Evolutionary conservation across 1,284 basidiomycete species (phyloP), one percentile per base, ranked within the genome.

Genomic region (Megacollybia platyphylla): DNA sequence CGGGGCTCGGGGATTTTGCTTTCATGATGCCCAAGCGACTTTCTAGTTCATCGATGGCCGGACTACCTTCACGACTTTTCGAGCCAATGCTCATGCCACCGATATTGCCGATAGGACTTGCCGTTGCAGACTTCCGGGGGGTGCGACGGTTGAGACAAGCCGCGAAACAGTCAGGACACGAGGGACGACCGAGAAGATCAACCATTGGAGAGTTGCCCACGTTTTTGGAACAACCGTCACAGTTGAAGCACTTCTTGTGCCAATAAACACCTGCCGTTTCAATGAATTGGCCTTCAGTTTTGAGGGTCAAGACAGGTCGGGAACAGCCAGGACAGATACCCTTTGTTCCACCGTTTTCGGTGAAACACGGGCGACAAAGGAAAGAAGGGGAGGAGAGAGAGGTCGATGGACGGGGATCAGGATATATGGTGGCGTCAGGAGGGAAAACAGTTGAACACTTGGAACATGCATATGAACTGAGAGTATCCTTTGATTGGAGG

Each of bases 351-450:
- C 84, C 85, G 47, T 78, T 77, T 13, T 57, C 50, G 13, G 68
- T 64, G 52, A 85, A 88, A 57, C 85, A 88, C 28, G 70, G 60
- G 26, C 76, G 72, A 57, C 85, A 88, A 13, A 87, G 63, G 55
- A 85, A 88, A 1, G 71, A 69, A 8, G 64, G 66, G 65, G 57
- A 32, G 55, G 51, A 7, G 62, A 56, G 11, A 60, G 52, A 27
- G 62, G 39, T 11, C 51, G 31, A 34, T 28, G 62, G 54, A 29
- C 65, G 62, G 24, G 80, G 83, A 51, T 86, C 77, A 1, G 86
- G 86, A 54, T 86, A 88, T 47, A 88, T 84, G 27, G 85, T 87
- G 17, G 80, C 75, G 57, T 88, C 84, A 1, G 84, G 84, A 39
- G 76, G 71, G 54, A 88, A 88, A 4, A 68, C 63, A 0, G 66